These are phyloP conservation scores for Fusarium nodosum DNA, from an alignment of 2,329 filamentous ascomycete species.

Conservation along the genomic window DNA sequence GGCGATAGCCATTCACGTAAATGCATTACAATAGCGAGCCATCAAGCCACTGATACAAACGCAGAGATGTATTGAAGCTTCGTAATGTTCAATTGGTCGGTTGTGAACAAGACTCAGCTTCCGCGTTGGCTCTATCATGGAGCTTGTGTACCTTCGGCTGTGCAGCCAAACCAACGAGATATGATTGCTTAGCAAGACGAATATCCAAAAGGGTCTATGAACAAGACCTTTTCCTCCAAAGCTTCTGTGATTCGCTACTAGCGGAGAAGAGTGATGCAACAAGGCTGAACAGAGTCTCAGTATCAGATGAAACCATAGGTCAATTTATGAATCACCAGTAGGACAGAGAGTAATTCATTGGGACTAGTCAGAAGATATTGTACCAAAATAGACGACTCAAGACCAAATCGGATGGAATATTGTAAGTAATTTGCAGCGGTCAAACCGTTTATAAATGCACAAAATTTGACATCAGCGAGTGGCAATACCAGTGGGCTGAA, in stretches of 20 bases:
- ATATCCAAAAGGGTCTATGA: neutral
- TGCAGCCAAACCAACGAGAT: constrained; percentile 1
- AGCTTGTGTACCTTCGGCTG: constrained; percentile 23
- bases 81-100: neutral
- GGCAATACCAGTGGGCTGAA: neutral
- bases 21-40: constrained; percentile 17
- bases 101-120: neutral
- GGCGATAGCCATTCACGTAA: constrained; percentile 7
- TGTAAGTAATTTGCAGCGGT: neutral
- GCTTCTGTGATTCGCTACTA: constrained; percentile 7
- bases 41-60: constrained; percentile 25
- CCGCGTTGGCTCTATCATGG: neutral
- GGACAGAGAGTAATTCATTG: constrained; percentile 16
- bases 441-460: neutral
- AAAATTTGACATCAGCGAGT: neutral
- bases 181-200: neutral
- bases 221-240: neutral
- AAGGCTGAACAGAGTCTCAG: constrained; percentile 25
- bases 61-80: neutral
- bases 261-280: neutral
- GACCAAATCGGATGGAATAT: neutral
- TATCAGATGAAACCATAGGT: constrained; percentile 14
- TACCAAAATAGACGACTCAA: constrained; percentile 2
- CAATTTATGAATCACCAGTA: constrained; percentile 5
- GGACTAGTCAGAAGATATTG: neutral